Percentiles rank a stretch among this genome's conserved stretches.
Evolutionary conservation across 129 eudicot species (phyloP).

Genomic region (Flaveria linearis): DNA sequence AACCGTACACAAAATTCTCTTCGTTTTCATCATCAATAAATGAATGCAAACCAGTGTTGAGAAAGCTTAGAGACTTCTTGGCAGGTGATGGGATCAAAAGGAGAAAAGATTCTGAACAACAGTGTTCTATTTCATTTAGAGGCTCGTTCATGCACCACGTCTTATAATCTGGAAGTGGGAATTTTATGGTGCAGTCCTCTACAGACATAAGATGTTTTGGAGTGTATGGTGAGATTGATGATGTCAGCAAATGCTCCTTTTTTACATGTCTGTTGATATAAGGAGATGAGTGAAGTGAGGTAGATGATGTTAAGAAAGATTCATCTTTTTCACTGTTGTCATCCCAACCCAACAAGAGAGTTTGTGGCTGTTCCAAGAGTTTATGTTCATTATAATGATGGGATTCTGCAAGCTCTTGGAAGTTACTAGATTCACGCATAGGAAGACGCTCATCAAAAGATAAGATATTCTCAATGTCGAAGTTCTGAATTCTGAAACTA

Average conservation of each 20-base stretch:
- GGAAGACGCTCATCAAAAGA: constrained; percentile 26
- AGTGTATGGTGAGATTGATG: constrained; percentile 36
- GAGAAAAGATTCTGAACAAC: constrained; percentile 29
- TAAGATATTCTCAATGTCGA: constrained; percentile 28
- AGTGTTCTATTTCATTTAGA: too few relatives aligned
- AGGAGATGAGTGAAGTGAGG: constrained; percentile 30
- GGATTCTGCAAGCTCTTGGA: constrained; percentile 25
- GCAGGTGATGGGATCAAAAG: constrained; percentile 33
- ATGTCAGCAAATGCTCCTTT: constrained; percentile 22
- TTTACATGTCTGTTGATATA: constrained; percentile 33
- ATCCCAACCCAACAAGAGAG: constrained; percentile 63
- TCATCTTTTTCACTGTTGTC: constrained; percentile 23
- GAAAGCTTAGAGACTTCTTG: constrained; percentile 29
- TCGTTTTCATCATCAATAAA: constrained; percentile 36
- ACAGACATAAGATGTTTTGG: constrained; percentile 31
- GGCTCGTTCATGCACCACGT: constrained; percentile 23
- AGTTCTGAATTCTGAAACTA: constrained; percentile 21
- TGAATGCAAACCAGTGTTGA: constrained; percentile 24
- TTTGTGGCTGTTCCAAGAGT: constrained; percentile 33
- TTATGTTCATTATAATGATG: constrained; percentile 33
- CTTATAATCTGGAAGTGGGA: constrained; percentile 26
- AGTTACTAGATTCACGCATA: constrained; percentile 20
- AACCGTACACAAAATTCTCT: constrained; percentile 18
- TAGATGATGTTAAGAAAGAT: constrained; percentile 27
- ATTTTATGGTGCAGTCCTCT: constrained; percentile 34